Base-by-base conservation (phyloP, 768 basidiomycete genomes). In the Imleria badia region DNA sequence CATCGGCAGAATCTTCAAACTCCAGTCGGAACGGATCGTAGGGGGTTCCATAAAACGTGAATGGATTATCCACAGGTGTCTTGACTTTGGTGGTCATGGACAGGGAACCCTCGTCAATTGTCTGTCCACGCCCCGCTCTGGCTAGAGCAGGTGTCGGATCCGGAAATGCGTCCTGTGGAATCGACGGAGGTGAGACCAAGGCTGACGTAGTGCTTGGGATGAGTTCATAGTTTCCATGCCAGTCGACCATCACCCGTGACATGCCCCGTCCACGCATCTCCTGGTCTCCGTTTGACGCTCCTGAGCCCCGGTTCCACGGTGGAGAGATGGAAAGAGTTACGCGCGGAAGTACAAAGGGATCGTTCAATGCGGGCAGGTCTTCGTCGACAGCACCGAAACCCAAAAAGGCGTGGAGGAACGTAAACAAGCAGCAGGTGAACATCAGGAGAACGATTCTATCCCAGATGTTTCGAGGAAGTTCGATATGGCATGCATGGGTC, bases 341-440 rank as follows among this genome's bases (percentile, higher is more conserved):
- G 39, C 3, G 54, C 33, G 56, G 43, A 51, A 47, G 26, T 26
- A 23, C 43, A 29, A 44, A 29, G 15, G 55, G 30, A 29, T 48
- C 19, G 17, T 51, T 52, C 33, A 9, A 40, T 13, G 34, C 20
- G 42, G 26, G 48, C 22, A 23, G n/a, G 33, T 38, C 51, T 20
- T 56, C 33, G 47, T 54, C 46, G 20, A 40, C 31, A 29, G n/a
- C 11, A 8, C 58, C 58, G 19, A 70, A 55, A 40, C 70, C 68
- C 23, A 66, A 33, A 31, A 69, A 35, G 49, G 70, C 66, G 22
- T 44, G 63, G 45, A 70, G 39, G 55, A 69, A 72, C 48, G 29
- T 34, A 33, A 70, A 48, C 36, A 66, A 41, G 41, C 59, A 65
- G 35, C 56, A 70, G 40, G 20, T 48, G 58, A 69, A 72, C 55